phyloP scores from a whole-genome alignment of 192 early-diverging fungal genomes.

The Thamnidium elegans region DNA sequence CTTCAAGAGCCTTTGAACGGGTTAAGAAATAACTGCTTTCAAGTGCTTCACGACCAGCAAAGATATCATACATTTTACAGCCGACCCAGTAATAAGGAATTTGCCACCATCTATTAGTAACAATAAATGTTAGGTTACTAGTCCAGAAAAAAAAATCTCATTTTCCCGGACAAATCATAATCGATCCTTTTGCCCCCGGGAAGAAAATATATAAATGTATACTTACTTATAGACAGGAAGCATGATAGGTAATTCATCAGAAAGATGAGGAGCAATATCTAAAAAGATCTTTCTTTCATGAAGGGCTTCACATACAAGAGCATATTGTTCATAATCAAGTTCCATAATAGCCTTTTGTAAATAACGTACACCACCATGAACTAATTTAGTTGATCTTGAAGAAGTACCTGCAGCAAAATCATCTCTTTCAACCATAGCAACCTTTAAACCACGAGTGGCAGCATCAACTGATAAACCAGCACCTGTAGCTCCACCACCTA shows the following conservation, averaged over 20 bases:
- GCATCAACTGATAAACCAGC: conserved; percentile 91
- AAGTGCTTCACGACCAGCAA: conserved; percentile 83
- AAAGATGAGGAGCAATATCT: conserved; percentile 93
- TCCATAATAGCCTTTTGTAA: conserved; percentile 95
- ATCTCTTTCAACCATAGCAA: conserved; percentile 93
- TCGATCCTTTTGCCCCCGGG: background rate
- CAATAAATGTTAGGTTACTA: background rate
- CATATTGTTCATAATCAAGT: conserved; percentile 94
- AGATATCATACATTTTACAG: conserved; percentile 86
- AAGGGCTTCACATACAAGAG: conserved; percentile 91
- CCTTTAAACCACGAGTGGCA: conserved; percentile 85
- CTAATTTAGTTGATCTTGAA: conserved; percentile 90
- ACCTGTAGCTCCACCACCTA: conserved; percentile 96
- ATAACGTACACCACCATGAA: conserved; percentile 97
- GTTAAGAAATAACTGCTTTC: conserved; percentile 83
- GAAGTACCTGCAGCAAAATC: conserved; percentile 95
- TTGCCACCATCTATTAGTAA: conserved; percentile 81
- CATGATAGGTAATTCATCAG: conserved; percentile 91
- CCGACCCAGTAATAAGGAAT: conserved; percentile 96
- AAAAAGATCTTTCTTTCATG: conserved; percentile 93
- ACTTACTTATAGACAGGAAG: conserved; percentile 86
- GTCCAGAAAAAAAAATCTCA: background rate
- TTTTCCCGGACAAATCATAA: background rate
- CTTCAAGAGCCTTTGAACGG: conserved; percentile 83
- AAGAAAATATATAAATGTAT: background rate